Evolutionary conservation across 306 rosid genomes (phyloP).

Genomic region (Carpinus viminea): DNA sequence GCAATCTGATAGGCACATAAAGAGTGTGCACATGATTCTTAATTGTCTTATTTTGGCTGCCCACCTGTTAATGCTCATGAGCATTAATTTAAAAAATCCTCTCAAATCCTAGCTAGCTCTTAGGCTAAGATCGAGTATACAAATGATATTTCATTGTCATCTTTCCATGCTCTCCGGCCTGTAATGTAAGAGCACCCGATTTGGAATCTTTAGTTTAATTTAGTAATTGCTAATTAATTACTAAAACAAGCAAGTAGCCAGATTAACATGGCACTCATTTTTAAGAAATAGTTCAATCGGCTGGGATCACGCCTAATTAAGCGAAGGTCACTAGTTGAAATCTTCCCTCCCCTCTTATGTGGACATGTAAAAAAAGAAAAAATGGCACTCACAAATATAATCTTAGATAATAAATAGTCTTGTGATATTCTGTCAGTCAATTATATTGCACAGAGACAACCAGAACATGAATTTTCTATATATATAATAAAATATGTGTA

Average conservation of each 20-base stretch:
- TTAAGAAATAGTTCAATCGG: too few species aligned
- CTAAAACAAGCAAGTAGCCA: constrained; percentile 8
- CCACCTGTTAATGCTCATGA: not conserved
- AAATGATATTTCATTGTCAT: constrained; percentile 8
- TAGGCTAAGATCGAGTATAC: not conserved
- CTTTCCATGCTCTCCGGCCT: constrained; percentile 21
- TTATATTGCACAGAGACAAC: not conserved
- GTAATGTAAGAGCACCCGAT: constrained; percentile 23
- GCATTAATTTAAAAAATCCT: not conserved
- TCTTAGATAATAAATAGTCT: not conserved
- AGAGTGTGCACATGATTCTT: not conserved
- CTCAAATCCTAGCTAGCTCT: not conserved
- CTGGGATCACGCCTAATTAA: too few species aligned
- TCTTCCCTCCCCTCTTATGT: too few species aligned
- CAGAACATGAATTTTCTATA: constrained; percentile 20
- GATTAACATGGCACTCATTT: constrained; percentile 7
- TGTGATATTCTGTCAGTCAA: not conserved
- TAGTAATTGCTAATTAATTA: not conserved
- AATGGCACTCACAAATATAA: constrained; percentile 19
- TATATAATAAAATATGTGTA: constrained; percentile 21
- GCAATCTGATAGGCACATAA: not conserved
- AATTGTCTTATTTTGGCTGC: constrained; percentile 2
- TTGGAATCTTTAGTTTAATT: constrained; percentile 32
- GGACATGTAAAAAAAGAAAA: too few species aligned
- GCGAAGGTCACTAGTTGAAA: too few species aligned